Evolutionary conservation across 139 green algal genomes (phyloP).

Genomic region (Chlamydomonas asymmetrica): DNA sequence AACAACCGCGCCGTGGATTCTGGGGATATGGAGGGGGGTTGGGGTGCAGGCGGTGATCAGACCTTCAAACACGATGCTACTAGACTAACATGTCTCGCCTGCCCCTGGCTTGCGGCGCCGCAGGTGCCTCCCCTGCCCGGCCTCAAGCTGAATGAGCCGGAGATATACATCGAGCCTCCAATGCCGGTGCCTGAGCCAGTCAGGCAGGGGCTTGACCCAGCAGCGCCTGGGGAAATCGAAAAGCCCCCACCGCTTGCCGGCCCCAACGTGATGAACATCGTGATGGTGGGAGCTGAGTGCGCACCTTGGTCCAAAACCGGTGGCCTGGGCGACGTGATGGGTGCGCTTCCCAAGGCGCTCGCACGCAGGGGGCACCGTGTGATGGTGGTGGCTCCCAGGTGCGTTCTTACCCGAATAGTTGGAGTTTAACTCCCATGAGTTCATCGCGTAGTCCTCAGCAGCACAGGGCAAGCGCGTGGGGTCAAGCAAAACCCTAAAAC

Average conservation of each 20-base stretch:
- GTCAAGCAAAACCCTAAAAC: too few species aligned
- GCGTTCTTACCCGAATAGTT: too few species aligned
- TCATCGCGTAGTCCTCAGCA: too few species aligned
- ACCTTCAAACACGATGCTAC: not conserved
- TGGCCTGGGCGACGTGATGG: conserved; percentile 96
- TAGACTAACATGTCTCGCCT: not conserved
- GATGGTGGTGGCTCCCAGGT: conserved; percentile 87
- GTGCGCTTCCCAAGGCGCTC: conserved; percentile 90
- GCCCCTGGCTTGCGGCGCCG: not conserved
- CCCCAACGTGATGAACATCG: conserved; percentile 88
- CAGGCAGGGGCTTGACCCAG: not conserved
- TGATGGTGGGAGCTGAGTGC: conserved; percentile 96
- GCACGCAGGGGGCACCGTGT: conserved; percentile 81
- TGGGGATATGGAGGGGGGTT: too few species aligned
- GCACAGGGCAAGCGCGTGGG: too few species aligned
- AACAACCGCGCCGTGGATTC: not conserved
- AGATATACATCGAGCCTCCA: conserved; percentile 30
- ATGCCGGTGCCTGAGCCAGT: conserved; percentile 25
- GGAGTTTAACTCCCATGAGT: conserved; percentile 74
- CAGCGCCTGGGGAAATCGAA: not conserved
- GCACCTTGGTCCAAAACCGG: conserved; percentile 97
- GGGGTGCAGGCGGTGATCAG: not conserved
- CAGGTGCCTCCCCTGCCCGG: conserved; percentile 3
- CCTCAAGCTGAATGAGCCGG: not conserved
- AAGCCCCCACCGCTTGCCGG: conserved; percentile 38